Evolutionary conservation across 2,329 filamentous ascomycete genomes (phyloP).

Genomic region (Cladosporium cucumerinum): DNA sequence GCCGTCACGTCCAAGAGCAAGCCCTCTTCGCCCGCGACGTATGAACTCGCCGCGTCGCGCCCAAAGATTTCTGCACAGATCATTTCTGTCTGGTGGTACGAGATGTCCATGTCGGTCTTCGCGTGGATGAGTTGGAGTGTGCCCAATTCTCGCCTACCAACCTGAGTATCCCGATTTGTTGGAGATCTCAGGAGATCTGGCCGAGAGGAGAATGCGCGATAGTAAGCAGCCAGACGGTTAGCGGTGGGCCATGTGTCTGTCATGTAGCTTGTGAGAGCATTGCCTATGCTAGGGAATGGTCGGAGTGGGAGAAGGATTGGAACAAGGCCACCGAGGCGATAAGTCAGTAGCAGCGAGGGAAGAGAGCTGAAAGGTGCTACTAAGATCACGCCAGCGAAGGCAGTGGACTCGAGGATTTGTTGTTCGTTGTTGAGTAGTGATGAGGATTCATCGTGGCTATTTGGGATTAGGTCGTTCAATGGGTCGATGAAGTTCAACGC

Average conservation of each 20-base stretch:
- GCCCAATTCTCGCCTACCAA: constrained; percentile 27
- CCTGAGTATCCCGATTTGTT: constrained; percentile 39
- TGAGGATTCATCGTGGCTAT: constrained; percentile 18
- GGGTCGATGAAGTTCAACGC: constrained; percentile 62
- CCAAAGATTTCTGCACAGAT: constrained; percentile 60
- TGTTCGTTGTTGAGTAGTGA: background rate
- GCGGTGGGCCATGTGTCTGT: constrained; percentile 80
- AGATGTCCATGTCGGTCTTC: constrained; percentile 76
- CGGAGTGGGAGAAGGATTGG: constrained; percentile 75
- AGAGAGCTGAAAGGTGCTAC: constrained; percentile 77
- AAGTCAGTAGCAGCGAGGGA: constrained; percentile 69
- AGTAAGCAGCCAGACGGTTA: constrained; percentile 64
- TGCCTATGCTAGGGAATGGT: constrained; percentile 61
- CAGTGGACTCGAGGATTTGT: constrained; percentile 36
- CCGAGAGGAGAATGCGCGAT: constrained; percentile 45
- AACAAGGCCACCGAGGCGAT: constrained; percentile 72
- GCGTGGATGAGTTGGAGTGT: constrained; percentile 74
- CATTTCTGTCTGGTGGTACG: constrained; percentile 65
- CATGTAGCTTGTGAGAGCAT: constrained; percentile 60
- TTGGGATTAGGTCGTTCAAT: background rate
- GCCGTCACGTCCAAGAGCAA: constrained; percentile 23
- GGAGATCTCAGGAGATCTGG: constrained; percentile 28
- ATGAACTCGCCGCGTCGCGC: constrained; percentile 37
- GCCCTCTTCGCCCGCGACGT: constrained; percentile 33
- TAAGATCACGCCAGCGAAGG: constrained; percentile 77